Evolutionary conservation across 192 early-diverging fungal species (phyloP), one percentile per base, ranked within the genome.

Genomic region (Gaertneriomyces semiglobifer): DNA sequence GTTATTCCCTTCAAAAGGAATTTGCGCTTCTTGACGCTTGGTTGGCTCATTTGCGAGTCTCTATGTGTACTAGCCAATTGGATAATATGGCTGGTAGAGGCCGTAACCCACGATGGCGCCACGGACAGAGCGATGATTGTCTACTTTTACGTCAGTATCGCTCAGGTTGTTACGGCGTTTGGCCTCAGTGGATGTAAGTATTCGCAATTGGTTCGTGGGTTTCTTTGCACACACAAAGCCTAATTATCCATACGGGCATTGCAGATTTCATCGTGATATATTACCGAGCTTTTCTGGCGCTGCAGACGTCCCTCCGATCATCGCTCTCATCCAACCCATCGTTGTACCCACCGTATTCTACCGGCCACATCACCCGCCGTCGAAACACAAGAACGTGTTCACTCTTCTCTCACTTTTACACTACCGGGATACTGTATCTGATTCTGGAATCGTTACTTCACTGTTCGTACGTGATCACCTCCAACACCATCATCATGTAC

Each of bases 231-330:
- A 11, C 12, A 25, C 25, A 14, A n/a, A 5, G 12, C 16, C 14
- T 25, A 5, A n/a, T 58, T 0, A 11, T 5, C 56, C 56, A 14
- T 25, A 57, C 38, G 4, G 12, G 16, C n/a, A 5, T 52, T 8
- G 14, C 55, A 58, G 56, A 66, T 47, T 66, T 66, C 14, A 44
- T 66, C 16, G 42, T n/a, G 43, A 45, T 20, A 6, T 66, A 66
- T 33, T 66, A 66, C 43, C 45, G 19, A 12, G 54, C 65, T 44
- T 44, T 33, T 4, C 44, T 66, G 41, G 25, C 25, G 25, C 25
- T 33, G 25, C 25, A 33, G 25, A 33, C 25, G 25, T 33, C 25
- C 25, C 25, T 33, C 25, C 25, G 25, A 33, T 33, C 25, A 33
- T 33, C 25, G 25, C 25, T 33, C 25, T 33, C 25, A 1, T 33